phyloP scores from a whole-genome alignment of 176 grass and related monocot species.

The Thinopyrum elongatum region DNA sequence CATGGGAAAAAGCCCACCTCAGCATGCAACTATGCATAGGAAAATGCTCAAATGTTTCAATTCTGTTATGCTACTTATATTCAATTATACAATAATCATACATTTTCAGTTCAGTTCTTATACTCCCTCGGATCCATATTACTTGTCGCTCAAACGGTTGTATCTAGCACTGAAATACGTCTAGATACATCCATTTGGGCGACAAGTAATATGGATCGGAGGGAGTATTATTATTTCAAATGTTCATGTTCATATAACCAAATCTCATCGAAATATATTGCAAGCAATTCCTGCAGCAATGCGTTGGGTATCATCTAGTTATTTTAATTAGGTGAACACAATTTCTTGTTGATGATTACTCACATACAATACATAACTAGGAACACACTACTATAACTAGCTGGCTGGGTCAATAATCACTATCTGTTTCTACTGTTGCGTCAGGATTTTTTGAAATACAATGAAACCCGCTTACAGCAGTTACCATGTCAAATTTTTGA shows the following conservation, averaged over 20 bases:
- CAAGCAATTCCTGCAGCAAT: background rate
- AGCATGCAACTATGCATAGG: background rate
- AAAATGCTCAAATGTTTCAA: too few relatives aligned
- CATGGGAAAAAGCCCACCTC: background rate
- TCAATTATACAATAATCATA: background rate
- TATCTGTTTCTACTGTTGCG: conserved; percentile 8
- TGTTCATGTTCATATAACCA: background rate
- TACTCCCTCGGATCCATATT: too few relatives aligned
- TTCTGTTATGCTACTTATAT: background rate
- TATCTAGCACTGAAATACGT: too few relatives aligned
- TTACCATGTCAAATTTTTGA: conserved; percentile 85
- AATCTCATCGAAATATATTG: background rate
- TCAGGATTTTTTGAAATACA: conserved; percentile 97
- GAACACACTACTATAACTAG: background rate
- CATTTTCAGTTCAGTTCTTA: background rate
- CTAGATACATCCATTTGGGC: too few relatives aligned
- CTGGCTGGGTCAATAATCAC: background rate
- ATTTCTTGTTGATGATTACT: background rate
- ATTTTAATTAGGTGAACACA: background rate
- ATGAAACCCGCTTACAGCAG: conserved; percentile 62
- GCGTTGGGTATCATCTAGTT: background rate
- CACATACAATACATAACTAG: background rate
- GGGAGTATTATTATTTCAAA: background rate
- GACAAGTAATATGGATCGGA: too few relatives aligned
- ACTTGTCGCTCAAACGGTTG: too few relatives aligned